Conservation (phyloP, 164 flowering plant genomes). For the Liriodendron chinense region DNA sequence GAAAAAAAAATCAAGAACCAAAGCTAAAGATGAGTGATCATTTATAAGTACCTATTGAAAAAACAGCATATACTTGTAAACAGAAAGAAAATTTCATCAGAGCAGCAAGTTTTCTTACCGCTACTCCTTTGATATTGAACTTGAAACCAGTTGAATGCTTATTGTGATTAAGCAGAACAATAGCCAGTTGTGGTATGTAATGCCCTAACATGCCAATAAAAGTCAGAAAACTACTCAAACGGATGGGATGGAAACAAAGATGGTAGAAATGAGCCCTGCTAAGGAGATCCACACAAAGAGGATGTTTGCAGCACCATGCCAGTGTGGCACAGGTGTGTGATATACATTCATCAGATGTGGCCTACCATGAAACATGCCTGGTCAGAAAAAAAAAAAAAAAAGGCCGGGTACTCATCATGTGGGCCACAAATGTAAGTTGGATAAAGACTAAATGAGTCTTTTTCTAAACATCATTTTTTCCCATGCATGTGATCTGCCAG, state of each 20-base stretch:
- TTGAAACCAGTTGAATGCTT: slow-evolving; percentile 58
- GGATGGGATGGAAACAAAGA: background rate
- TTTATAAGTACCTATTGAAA: background rate
- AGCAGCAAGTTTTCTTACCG: slow-evolving; percentile 49
- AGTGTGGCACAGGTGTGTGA: background rate
- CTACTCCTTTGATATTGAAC: slow-evolving; percentile 86
- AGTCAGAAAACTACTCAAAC: slow-evolving; percentile 3
- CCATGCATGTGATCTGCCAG: no score
- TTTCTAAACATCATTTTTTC: no score
- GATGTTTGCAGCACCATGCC: background rate
- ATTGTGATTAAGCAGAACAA: slow-evolving; percentile 67
- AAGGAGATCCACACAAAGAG: background rate
- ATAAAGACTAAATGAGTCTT: no score
- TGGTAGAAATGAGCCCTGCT: no score
- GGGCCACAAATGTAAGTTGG: no score
- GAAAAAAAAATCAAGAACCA: background rate
- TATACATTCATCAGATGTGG: background rate
- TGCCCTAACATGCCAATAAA: slow-evolving; percentile 48
- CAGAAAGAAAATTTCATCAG: background rate
- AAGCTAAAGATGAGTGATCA: background rate
- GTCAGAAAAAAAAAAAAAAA: no score
- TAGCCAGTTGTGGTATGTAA: slow-evolving; percentile 89
- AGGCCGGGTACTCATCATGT: no score
- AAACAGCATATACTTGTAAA: background rate
- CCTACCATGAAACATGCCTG: background rate